A percentile compares a stretch with the other conserved stretches of the same genome.
These are phyloP conservation scores for Polyplosphaeria fusca DNA, from an alignment of 495 filamentous ascomycete species.

Conservation along the genomic window DNA sequence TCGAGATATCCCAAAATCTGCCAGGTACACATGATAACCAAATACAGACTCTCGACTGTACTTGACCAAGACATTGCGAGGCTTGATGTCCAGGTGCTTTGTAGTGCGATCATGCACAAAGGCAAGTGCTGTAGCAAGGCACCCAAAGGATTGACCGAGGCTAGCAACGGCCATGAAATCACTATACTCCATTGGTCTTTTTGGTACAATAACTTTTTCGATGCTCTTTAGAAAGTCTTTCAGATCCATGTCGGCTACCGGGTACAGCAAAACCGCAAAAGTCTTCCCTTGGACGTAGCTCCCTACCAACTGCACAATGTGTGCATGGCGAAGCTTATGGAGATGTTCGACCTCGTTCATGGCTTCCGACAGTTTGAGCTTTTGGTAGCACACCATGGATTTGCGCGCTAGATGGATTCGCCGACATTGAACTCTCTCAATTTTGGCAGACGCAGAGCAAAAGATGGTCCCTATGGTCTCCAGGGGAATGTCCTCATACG, in stretches of 20 bases:
- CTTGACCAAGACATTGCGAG: conserved; percentile 15
- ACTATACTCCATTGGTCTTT: too few species aligned
- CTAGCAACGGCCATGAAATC: not conserved
- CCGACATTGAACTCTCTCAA: conserved; percentile 25
- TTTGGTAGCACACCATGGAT: conserved; percentile 16
- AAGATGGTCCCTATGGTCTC: conserved; percentile 1
- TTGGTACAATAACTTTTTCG: not conserved
- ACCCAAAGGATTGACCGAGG: not conserved
- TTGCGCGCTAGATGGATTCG: conserved; percentile 27
- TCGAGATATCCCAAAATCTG: conserved; percentile 14
- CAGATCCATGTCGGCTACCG: conserved; percentile 19
- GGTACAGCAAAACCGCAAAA: conserved; percentile 28
- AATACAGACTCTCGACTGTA: too few species aligned
- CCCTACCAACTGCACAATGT: conserved; percentile 29
- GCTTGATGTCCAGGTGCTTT: conserved; percentile 33
- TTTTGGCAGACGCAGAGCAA: not conserved
- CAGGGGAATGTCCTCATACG: conserved; percentile 6
- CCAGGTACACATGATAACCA: conserved; percentile 8
- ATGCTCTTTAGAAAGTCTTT: conserved; percentile 18
- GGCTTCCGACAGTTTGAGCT: conserved; percentile 1
- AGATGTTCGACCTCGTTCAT: conserved; percentile 26
- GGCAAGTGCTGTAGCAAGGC: conserved; percentile 14
- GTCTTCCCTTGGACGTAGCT: conserved; percentile 8
- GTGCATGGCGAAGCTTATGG: conserved; percentile 20
- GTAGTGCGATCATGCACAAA: conserved; percentile 16